These are phyloP conservation scores for Oxytropis ochrocephala DNA, from an alignment of 306 rosid genomes.

Conservation along the genomic window DNA sequence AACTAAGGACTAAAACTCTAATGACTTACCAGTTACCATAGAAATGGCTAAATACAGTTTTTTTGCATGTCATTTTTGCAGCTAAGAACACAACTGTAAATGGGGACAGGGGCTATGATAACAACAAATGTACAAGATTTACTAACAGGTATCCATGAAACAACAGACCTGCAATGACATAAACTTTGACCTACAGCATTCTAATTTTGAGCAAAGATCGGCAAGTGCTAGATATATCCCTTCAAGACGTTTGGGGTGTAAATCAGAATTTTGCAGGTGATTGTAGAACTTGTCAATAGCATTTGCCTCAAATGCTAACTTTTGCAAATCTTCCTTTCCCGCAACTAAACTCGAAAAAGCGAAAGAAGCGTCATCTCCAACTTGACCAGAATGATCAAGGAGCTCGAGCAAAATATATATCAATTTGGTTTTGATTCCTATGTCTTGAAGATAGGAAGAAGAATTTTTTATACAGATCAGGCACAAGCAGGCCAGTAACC, in stretches of 20 bases:
- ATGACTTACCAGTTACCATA: constrained; percentile 7
- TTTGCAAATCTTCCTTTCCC: constrained; percentile 76
- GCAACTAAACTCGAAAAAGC: constrained; percentile 69
- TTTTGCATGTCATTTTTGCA: background rate
- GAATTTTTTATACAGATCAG: constrained; percentile 76
- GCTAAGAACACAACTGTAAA: background rate
- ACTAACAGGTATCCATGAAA: constrained; percentile 12
- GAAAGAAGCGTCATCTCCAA: constrained; percentile 87
- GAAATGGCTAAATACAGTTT: background rate
- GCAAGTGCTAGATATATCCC: constrained; percentile 77
- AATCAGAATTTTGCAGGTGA: constrained; percentile 48
- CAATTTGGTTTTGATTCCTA: constrained; percentile 72
- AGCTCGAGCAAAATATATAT: constrained; percentile 84
- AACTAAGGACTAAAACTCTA: background rate
- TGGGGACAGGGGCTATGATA: background rate
- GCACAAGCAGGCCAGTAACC: constrained; percentile 75
- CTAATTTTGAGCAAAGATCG: constrained; percentile 87
- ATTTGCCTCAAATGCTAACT: constrained; percentile 86
- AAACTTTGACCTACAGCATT: constrained; percentile 83
- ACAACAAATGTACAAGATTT: constrained; percentile 7
- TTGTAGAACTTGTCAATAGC: constrained; percentile 74
- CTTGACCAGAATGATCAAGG: constrained; percentile 80
- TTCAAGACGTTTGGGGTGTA: constrained; percentile 64
- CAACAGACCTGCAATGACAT: constrained; percentile 74
- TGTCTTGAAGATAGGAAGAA: constrained; percentile 63